Percentiles rank a stretch among this genome's conserved stretches.
These are phyloP conservation scores for Arthrinium puccinioides DNA, from an alignment of 2,329 filamentous ascomycete genomes.

Conservation along the genomic window DNA sequence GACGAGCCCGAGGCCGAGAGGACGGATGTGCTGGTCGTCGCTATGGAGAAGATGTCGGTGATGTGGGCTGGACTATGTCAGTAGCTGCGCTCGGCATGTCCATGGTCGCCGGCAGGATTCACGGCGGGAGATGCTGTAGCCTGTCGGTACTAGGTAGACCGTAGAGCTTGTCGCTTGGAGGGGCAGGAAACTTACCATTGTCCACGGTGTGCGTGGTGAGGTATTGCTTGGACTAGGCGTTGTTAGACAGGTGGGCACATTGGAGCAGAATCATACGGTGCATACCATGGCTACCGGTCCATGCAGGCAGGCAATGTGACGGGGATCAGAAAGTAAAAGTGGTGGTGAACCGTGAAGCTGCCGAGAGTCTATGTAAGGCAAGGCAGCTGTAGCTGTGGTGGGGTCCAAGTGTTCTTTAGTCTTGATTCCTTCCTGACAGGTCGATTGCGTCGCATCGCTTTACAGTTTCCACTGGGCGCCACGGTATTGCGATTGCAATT, in stretches of 20 bases:
- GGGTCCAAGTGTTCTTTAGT: too few relatives aligned
- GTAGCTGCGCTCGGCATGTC: not conserved
- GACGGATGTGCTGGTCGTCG: slow-evolving; percentile 64
- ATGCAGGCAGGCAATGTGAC: not conserved
- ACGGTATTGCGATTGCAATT: too few relatives aligned
- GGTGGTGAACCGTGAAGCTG: too few relatives aligned
- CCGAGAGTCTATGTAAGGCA: too few relatives aligned
- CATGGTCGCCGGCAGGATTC: slow-evolving; percentile 4
- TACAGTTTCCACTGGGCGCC: too few relatives aligned
- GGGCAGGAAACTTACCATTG: slow-evolving; percentile 52
- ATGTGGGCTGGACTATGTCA: slow-evolving; percentile 55
- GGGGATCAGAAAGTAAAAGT: too few relatives aligned
- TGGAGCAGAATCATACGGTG: not conserved
- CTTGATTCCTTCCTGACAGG: too few relatives aligned
- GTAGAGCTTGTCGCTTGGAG: slow-evolving; percentile 6
- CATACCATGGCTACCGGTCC: slow-evolving; percentile 29
- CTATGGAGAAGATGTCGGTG: slow-evolving; percentile 78
- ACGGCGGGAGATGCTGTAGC: too few relatives aligned
- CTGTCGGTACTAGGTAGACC: not conserved
- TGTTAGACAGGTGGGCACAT: not conserved
- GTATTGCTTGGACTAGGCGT: slow-evolving; percentile 90
- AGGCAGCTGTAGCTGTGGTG: too few relatives aligned
- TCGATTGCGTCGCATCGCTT: too few relatives aligned
- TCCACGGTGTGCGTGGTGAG: slow-evolving; percentile 87
- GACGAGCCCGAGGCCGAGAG: slow-evolving; percentile 83